Evolutionary conservation across 495 filamentous ascomycete genomes (phyloP), one percentile per base, ranked within the genome.

Genomic region (Saxispiralis lemnorum): DNA sequence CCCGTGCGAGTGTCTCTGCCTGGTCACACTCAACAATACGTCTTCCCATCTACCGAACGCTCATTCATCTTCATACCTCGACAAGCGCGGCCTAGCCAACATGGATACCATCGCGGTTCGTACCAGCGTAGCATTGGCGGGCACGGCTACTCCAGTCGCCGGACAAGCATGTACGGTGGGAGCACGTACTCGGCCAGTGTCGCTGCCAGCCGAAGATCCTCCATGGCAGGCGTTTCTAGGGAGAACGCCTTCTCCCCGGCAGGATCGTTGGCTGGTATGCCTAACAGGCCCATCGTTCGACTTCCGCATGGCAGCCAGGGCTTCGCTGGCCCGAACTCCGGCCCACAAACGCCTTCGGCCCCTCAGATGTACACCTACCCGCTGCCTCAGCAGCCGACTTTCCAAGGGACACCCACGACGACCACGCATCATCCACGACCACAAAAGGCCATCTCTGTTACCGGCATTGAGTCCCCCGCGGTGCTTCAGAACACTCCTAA

Each of bases 1-100:
- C 92, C 92, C 11, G 89, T 96, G 20, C 78, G 89, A 35, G 83
- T 99, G 44, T 94, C 86, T 19, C 67, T 99, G 35, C 89, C 89
- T 6, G 73, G 79, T 16, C 69, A 77, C 41, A 59, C 72, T 14
- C 72, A 84, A 16, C 74, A 81, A 35, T 95, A 94, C 58, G 88
- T 95, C 34, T 94, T 88, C 60, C 89, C 89, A 6, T 75, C 82
- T 10, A 69, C 69, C 38, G 85, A 93, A 43, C 71, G 89, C 43
- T 95, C 89, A 0, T 99, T 99, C 56, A 92, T 96, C 51, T 99
- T 99, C 62, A 99, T 99, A 44, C 89, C 89, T 14, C 72, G 89
- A 53, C 88, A 89, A 13, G 71, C 92, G 60, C 73, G 89, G 52
- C 92, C 92, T 33, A 94, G 92, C 58, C 83, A 89, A 55, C 82